Base-by-base conservation (phyloP, 169 alveolate species). In the Eimeria praecox region DNA sequence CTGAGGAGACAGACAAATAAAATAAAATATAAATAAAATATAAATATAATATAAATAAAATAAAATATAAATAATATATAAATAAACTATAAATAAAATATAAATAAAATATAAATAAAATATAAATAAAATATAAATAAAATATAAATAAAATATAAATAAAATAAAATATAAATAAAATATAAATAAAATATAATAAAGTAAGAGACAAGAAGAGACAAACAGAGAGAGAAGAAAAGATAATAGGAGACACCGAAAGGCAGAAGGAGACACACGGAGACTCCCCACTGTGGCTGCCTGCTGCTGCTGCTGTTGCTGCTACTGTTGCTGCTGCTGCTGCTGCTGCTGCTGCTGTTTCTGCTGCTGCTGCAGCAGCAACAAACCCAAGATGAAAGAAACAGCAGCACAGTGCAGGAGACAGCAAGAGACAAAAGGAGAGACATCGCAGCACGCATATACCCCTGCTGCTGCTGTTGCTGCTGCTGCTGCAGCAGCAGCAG, bases 401-500 rank as follows among this genome's bases (percentile, higher is more conserved):
- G n/a, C n/a, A n/a, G n/a, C n/a, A n/a, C n/a, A n/a, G n/a, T n/a
- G n/a, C n/a, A n/a, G n/a, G n/a, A n/a, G n/a, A n/a, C n/a, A n/a
- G n/a, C n/a, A n/a, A n/a, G n/a, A n/a, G n/a, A n/a, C n/a, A n/a
- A n/a, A n/a, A n/a, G n/a, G n/a, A n/a, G n/a, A n/a, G n/a, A n/a
- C n/a, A n/a, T n/a, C n/a, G n/a, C n/a, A n/a, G n/a, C n/a, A n/a
- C n/a, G n/a, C n/a, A n/a, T n/a, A n/a, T n/a, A n/a, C n/a, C n/a
- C n/a, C 85, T 18, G 52, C 44, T 16, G 46, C 56, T 16, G 56
- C 46, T 6, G 52, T 46, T 27, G 30, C 46, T 30, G 56, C 52
- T 16, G 85, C 52, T 18, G 44, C 56, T 8, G 46, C 85, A 75
- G 86, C 86, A 75, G 86, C 86, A 75, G n/a, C 75, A 30, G 75